phyloP scores from a whole-genome alignment of 225 moss, liverwort and hornwort species.

The Ulota crispa region DNA sequence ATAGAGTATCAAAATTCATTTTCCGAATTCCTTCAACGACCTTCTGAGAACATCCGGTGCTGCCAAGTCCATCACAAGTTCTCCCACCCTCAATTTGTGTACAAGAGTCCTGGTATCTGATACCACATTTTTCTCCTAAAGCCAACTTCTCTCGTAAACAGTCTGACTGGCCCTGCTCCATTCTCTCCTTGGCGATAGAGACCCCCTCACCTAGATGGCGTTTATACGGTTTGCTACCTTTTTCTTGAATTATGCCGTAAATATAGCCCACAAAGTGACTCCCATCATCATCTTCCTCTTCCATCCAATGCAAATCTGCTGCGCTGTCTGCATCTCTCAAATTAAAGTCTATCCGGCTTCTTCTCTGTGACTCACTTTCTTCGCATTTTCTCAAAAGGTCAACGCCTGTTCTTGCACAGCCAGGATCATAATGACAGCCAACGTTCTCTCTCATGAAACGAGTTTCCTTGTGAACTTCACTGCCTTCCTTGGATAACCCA shows the following conservation, averaged over 20 bases:
- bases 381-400: conserved; percentile 3
- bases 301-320: not conserved
- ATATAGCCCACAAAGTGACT: conserved; percentile 35
- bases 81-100: conserved; percentile 2
- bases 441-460: not conserved
- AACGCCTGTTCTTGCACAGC: conserved; percentile 2
- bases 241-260: conserved; percentile 25
- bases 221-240: conserved; percentile 30
- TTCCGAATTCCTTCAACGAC: not conserved
- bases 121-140: conserved; percentile 10
- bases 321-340: not conserved
- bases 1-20: not conserved
- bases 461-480: not conserved
- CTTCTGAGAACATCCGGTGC: not conserved
- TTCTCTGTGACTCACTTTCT: conserved; percentile 12
- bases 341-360: conserved; percentile 8
- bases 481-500: not conserved
- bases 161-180: not conserved
- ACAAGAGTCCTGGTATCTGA: not conserved
- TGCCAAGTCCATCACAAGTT: not conserved
- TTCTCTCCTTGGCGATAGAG: conserved; percentile 16
- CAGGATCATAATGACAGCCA: not conserved
- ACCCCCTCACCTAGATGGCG: not conserved
- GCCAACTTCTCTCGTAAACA: not conserved
- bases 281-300: not conserved